Evolutionary conservation across 2,329 filamentous ascomycete species (phyloP), one percentile per base, ranked within the genome.

Genomic region (Trichophyton benhamiae): DNA sequence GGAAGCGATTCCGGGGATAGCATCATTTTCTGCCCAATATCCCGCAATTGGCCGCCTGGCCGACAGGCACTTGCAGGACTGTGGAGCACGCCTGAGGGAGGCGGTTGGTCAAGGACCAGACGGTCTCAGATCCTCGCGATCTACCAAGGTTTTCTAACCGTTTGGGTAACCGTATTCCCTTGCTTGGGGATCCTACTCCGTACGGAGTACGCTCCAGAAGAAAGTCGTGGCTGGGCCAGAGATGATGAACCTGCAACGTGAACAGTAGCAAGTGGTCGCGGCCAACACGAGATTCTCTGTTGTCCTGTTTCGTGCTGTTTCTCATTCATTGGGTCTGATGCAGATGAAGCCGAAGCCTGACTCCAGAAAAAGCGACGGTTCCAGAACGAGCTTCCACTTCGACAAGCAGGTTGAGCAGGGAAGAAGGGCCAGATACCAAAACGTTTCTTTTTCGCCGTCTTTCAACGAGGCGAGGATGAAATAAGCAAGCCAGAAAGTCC

Each of bases 1-100:
- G 49, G 49, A 33, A 53, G 22, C 7, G 22, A 30, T 53, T 53
- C 49, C 49, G 49, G 33, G 22, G 36, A 44, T 22, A 58, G 55
- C 55, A 41, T 58, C 55, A 41, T 44, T 59, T 59, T 59, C 20
- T 59, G 57, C 57, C 57, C 57, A 59, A 59, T 42, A 33, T 59
- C 33, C 57, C 25, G 55, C 55, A 58, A 58, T 58, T 58, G 55
- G 55, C 38, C 55, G 49, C 49, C 49, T 53, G 55, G 55, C 33
- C 33, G 55, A 41, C 30, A 58, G 55, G 33, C 27, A 41, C 55
- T 41, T 58, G 55, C 55, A 58, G 57, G 15, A 33, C n/a, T 59
- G 57, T 59, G 57, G 57, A 48, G 57, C 57, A 59, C 27, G 20
- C 38, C 38, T 59, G 57, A 59, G 41, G 57, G 22, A 13, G 27